Evolutionary conservation across 179 eudicot species (phyloP).

Genomic region (Silene noctiflora): DNA sequence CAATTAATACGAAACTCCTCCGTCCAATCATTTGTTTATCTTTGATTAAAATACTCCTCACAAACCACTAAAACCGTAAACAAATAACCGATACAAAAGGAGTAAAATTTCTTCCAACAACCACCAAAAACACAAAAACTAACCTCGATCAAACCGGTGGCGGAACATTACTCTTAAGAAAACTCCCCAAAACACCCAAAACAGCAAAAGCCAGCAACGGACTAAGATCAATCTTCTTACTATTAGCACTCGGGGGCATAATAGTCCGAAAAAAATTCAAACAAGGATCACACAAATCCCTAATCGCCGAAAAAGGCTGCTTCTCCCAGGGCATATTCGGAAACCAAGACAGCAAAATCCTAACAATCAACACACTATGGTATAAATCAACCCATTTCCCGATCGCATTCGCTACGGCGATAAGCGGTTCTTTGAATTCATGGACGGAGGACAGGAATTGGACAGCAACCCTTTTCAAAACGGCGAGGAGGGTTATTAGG

Average conservation of each 20-base stretch:
- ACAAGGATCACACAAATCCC: constrained; percentile 84
- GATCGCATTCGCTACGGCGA: constrained; percentile 49
- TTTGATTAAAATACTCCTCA: too few species aligned
- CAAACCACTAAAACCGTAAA: too few species aligned
- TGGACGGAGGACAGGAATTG: constrained; percentile 30
- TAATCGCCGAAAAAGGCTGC: constrained; percentile 70
- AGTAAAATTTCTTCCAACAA: too few species aligned
- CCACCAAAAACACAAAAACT: too few species aligned
- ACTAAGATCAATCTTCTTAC: constrained; percentile 60
- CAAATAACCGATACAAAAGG: too few species aligned
- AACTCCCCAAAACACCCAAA: constrained; percentile 49
- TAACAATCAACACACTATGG: constrained; percentile 61
- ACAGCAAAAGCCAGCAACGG: constrained; percentile 67
- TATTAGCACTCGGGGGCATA: constrained; percentile 50
- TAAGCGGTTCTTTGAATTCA: constrained; percentile 27
- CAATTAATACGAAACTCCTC: too few species aligned
- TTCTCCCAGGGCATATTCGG: constrained; percentile 83
- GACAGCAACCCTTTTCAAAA: constrained; percentile 10
- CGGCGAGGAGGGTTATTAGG: background rate
- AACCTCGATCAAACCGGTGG: background rate
- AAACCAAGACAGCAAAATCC: constrained; percentile 78
- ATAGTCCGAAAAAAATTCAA: constrained; percentile 63
- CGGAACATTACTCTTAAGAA: constrained; percentile 1
- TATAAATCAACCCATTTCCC: constrained; percentile 71
- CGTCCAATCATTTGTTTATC: too few species aligned